phyloP scores from a whole-genome alignment of 1,284 basidiomycete genomes.

The Heterobasidion annosum region DNA sequence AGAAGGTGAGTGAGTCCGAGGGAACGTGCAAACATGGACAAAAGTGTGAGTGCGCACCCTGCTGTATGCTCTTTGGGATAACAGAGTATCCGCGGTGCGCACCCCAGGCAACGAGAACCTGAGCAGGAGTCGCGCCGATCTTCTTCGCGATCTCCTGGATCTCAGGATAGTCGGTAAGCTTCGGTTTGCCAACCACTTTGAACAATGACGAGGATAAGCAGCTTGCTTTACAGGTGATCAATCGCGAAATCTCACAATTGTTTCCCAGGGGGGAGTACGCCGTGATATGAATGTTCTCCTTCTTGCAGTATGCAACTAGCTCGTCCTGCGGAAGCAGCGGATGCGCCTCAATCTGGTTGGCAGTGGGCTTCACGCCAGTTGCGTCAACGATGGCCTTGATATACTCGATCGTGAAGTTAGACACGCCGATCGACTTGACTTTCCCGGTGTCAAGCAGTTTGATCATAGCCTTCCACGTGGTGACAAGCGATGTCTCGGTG shows the following conservation, averaged over 20 bases:
- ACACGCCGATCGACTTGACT: conserved; percentile 64
- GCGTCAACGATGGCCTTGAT: conserved; percentile 65
- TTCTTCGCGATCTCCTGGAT: conserved; percentile 48
- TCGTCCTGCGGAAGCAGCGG: conserved; percentile 69
- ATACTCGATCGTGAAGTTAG: conserved; percentile 69
- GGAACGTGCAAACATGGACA: background rate
- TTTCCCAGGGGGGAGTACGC: conserved; percentile 85
- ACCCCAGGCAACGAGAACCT: conserved; percentile 45
- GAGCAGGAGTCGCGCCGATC: conserved; percentile 32
- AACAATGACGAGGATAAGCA: conserved; percentile 1
- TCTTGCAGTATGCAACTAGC: conserved; percentile 58
- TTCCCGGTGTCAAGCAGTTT: conserved; percentile 41
- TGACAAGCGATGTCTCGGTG: conserved; percentile 47
- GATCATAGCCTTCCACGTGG: conserved; percentile 82
- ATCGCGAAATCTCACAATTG: conserved; percentile 36
- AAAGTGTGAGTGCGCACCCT: conserved; percentile 14
- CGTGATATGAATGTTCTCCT: conserved; percentile 72
- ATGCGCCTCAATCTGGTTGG: conserved; percentile 83
- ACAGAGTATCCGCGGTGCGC: conserved; percentile 35
- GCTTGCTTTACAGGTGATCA: background rate
- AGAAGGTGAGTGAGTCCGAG: background rate
- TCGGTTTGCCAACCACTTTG: conserved; percentile 44
- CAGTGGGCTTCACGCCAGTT: conserved; percentile 70
- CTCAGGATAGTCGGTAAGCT: conserved; percentile 53
- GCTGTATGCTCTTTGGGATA: conserved; percentile 44